Evolutionary conservation across 179 eudicot genomes (phyloP).

Genomic region (Pouteria campechiana): DNA sequence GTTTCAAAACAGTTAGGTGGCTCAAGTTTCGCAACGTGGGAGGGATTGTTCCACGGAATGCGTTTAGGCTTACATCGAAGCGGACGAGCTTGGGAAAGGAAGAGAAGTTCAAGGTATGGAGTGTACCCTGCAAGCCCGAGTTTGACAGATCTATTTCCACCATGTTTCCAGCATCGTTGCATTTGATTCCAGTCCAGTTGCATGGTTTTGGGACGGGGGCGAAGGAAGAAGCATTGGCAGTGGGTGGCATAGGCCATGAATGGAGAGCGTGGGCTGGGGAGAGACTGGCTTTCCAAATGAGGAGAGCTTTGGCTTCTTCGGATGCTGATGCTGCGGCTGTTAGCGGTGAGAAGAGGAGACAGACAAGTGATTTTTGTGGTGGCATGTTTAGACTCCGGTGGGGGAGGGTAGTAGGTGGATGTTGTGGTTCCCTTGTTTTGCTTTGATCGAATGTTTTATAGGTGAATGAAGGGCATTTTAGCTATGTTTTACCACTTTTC

Average conservation of each 20-base stretch:
- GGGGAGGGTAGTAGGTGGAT: too few species aligned
- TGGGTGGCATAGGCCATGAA: neutral
- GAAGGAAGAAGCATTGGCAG: too few species aligned
- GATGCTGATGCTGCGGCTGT: too few species aligned
- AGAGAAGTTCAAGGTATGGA: neutral
- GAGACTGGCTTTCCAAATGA: neutral
- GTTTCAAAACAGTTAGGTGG: constrained; percentile 11
- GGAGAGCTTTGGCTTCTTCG: neutral
- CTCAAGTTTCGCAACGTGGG: constrained; percentile 22
- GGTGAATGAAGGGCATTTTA: too few species aligned
- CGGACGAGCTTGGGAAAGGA: constrained; percentile 32
- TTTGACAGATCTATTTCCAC: neutral
- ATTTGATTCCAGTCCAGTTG: neutral
- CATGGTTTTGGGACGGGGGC: too few species aligned
- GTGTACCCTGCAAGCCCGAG: neutral
- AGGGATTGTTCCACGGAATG: constrained; percentile 8
- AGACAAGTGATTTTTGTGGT: too few species aligned
- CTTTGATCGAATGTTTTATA: too few species aligned
- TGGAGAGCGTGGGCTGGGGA: neutral
- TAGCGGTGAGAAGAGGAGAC: too few species aligned
- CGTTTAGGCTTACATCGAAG: constrained; percentile 8
- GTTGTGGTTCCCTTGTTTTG: too few species aligned
- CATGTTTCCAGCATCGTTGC: neutral
- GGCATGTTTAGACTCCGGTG: too few species aligned
- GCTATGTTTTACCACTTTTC: too few species aligned